Percentiles rank a stretch among this genome's conserved stretches.
Evolutionary conservation across 2,329 filamentous ascomycete species (phyloP).

Genomic region (Beauveria caledonica): DNA sequence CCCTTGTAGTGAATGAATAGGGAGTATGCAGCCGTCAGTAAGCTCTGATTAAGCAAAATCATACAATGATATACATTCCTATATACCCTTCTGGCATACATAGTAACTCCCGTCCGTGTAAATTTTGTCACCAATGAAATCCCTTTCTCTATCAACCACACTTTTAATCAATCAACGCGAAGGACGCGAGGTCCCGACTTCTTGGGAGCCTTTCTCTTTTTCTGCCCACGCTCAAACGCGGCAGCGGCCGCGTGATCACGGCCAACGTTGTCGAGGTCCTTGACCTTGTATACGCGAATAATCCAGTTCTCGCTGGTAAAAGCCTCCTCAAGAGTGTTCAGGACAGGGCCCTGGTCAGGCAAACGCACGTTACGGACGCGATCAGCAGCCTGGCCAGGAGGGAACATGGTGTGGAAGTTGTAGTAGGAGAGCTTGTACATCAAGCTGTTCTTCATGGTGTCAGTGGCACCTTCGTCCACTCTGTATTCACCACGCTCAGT

Average conservation of each 20-base stretch:
- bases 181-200: constrained; percentile 64
- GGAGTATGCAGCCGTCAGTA: not conserved
- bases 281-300: constrained; percentile 99
- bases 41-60: constrained; percentile 17
- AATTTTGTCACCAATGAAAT: constrained; percentile 7
- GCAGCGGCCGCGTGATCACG: constrained; percentile 67
- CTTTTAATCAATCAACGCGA: constrained; percentile 54
- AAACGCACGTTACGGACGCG: constrained; percentile 75
- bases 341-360: constrained; percentile 75
- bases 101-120: constrained; percentile 18
- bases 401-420: constrained; percentile 91
- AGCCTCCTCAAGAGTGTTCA: constrained; percentile 88
- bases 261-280: constrained; percentile 93
- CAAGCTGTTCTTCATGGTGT: constrained; percentile 98
- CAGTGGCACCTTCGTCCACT: constrained; percentile 85
- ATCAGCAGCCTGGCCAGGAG: constrained; percentile 79
- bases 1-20: not conserved
- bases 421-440: constrained; percentile 99
- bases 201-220: constrained; percentile 71
- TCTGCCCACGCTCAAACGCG: constrained; percentile 69
- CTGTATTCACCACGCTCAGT: constrained; percentile 89
- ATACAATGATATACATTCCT: constrained; percentile 20
- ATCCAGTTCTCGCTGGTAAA: constrained; percentile 99
- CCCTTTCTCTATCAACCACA: not conserved
- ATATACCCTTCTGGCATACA: constrained; percentile 26